Conservation (phyloP, 257 asterid genomes). For the Datura wrightii region DNA sequence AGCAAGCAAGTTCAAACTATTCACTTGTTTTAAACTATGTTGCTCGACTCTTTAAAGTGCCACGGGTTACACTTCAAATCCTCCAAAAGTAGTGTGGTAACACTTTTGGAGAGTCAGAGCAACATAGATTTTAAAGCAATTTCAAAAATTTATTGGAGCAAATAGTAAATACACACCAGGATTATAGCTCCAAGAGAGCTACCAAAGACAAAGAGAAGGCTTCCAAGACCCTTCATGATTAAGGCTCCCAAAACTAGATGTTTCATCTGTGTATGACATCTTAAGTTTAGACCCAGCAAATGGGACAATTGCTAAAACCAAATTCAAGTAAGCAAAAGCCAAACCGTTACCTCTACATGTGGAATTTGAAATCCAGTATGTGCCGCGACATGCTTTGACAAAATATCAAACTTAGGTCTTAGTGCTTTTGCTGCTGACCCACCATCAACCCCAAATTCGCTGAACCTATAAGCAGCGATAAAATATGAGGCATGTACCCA, state of each 20-base stretch:
- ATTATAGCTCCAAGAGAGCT: slow-evolving; percentile 81
- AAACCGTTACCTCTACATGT: slow-evolving; percentile 62
- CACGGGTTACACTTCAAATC: neutral
- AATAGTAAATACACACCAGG: slow-evolving; percentile 54
- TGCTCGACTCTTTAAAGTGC: neutral
- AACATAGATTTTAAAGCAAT: neutral
- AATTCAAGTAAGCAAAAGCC: slow-evolving; percentile 11
- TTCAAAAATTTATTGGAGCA: neutral
- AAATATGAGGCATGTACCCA: neutral
- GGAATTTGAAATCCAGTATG: slow-evolving; percentile 69
- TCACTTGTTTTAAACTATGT: neutral
- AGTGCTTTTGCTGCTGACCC: slow-evolving; percentile 79
- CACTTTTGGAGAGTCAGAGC: neutral
- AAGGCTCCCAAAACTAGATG: slow-evolving; percentile 76
- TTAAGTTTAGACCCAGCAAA: slow-evolving; percentile 6
- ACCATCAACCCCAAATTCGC: slow-evolving; percentile 83
- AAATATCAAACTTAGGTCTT: slow-evolving; percentile 67
- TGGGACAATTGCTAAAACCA: neutral
- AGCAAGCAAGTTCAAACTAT: neutral
- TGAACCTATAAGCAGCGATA: slow-evolving; percentile 55
- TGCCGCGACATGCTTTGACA: slow-evolving; percentile 66
- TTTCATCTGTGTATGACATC: slow-evolving; percentile 60
- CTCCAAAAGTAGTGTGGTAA: neutral
- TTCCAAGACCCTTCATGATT: slow-evolving; percentile 69
- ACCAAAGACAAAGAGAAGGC: slow-evolving; percentile 84